Conservation (phyloP, 2,329 filamentous ascomycete genomes). For the Juglanconis juglandina region DNA sequence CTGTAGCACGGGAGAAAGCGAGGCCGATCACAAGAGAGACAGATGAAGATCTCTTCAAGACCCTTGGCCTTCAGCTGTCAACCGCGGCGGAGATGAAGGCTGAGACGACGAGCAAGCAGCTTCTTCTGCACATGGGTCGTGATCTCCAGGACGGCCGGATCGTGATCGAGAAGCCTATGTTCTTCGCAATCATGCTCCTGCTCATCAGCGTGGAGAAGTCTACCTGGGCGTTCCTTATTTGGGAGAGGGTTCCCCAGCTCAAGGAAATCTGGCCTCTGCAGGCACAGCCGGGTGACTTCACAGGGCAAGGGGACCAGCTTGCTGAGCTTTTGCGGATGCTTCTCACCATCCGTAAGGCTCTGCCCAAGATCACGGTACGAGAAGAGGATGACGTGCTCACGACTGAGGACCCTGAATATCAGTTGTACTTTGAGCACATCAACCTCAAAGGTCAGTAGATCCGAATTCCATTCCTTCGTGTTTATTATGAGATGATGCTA, state of each 20-base stretch:
- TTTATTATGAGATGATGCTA: conserved; percentile 4
- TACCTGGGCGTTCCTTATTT: conserved; percentile 66
- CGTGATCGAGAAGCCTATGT: conserved; percentile 58
- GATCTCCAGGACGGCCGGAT: conserved; percentile 59
- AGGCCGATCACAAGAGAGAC: conserved; percentile 51
- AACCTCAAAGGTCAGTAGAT: conserved; percentile 53
- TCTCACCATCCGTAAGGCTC: conserved; percentile 55
- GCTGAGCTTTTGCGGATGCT: conserved; percentile 60
- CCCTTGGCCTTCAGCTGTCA: conserved; percentile 62
- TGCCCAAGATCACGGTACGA: conserved; percentile 49
- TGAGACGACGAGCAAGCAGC: conserved; percentile 53
- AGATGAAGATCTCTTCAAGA: conserved; percentile 56
- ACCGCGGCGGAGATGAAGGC: conserved; percentile 64
- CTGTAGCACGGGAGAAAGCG: conserved; percentile 35
- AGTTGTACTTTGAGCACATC: conserved; percentile 53
- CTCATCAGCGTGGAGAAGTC: conserved; percentile 66
- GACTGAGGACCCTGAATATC: conserved; percentile 45
- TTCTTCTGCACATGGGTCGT: conserved; percentile 60
- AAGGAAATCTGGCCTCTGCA: conserved; percentile 60
- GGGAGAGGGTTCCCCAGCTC: conserved; percentile 54
- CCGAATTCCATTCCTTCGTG: background rate
- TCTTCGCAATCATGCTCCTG: conserved; percentile 59
- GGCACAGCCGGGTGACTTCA: conserved; percentile 53
- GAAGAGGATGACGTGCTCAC: conserved; percentile 46
- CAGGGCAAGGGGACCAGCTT: conserved; percentile 56